Base-by-base conservation (phyloP, 495 filamentous ascomycete species). In the Penicillium crystallinum region DNA sequence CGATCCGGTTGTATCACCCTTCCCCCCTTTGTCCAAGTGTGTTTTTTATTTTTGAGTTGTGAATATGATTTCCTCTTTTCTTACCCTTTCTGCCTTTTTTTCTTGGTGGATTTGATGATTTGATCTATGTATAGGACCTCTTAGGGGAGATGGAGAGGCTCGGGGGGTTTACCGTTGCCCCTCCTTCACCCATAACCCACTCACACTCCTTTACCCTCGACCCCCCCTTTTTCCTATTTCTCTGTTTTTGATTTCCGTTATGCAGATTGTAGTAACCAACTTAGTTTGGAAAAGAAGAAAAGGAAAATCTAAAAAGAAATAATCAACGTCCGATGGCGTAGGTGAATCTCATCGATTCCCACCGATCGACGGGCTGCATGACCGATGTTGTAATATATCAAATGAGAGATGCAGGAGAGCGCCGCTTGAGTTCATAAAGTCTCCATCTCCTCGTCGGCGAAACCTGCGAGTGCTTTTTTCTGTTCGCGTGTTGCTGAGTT, bases 371-470 rank as follows among this genome's bases (percentile, higher is more conserved):
- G 58, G 56, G 66, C 67, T 75, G 74, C 74, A 77, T 75, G 74
- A 76, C 72, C 69, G 62, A 64, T 65, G 65, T 64, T 65, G 62
- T 67, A 70, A 71, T 70, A 72, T 69, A 75, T 71, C 77, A 77
- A 79, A 78, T 80, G 76, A 71, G 73, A 76, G 69, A 60, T 67
- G 68, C 64, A 65, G 70, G 60, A 77, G 68, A 67, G 56, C 55
- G 57, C 56, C 67, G 61, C 56, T 55, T 45, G 57, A 58, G 65
- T 62, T 63, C 64, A 68, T 75, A 70, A 75, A 69, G 64, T 51
- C 59, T 62, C 56, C 49, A 52, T 63, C 36, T 61, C 64, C 67
- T 68, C 66, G 46, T 58, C 54, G 61, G 47, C 54, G 50, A 49
- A 55, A 59, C 51, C 55, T 56, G 61, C 57, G 64, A 69, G 62